phyloP scores from a whole-genome alignment of 1,284 basidiomycete genomes.

The Ceratobasidium sp. region DNA sequence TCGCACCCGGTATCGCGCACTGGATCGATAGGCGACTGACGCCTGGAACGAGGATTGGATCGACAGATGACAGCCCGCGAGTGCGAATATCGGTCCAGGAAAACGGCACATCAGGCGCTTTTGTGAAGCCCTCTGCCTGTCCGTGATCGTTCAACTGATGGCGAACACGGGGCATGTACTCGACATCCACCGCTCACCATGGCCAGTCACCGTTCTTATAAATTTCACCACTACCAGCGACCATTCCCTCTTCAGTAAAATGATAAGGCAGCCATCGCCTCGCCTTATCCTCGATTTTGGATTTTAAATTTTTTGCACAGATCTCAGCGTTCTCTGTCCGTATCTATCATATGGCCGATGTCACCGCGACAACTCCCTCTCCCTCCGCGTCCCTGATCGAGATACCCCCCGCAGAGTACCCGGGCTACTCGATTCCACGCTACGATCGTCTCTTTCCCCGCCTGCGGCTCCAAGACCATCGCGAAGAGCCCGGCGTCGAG shows the following conservation, averaged over 20 bases:
- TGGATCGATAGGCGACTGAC: slow-evolving; percentile 31
- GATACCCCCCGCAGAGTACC: slow-evolving; percentile 7
- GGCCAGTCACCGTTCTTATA: slow-evolving; percentile 37
- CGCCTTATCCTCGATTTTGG: slow-evolving; percentile 17
- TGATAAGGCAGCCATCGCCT: slow-evolving; percentile 40
- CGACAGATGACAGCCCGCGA: slow-evolving; percentile 16
- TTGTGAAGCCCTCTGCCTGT: slow-evolving; percentile 32
- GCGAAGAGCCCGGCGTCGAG: neutral
- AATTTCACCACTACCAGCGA: slow-evolving; percentile 33
- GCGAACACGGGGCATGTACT: slow-evolving; percentile 36
- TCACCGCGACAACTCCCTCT: neutral
- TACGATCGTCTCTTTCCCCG: slow-evolving; percentile 21
- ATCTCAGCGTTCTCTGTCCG: slow-evolving; percentile 6
- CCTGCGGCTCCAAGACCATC: neutral
- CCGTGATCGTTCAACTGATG: slow-evolving; percentile 41
- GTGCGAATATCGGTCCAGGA: slow-evolving; percentile 37
- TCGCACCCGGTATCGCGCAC: slow-evolving; percentile 32
- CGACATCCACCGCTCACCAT: slow-evolving; percentile 31
- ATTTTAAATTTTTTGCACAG: slow-evolving; percentile 39
- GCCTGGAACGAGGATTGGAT: neutral
- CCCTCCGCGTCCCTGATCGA: slow-evolving; percentile 1
- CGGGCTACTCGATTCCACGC: slow-evolving; percentile 1
- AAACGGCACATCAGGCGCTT: slow-evolving; percentile 42
- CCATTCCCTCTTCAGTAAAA: slow-evolving; percentile 41
- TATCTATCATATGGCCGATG: slow-evolving; percentile 43